Percentiles rank a stretch among this genome's conserved stretches.
phyloP scores from a whole-genome alignment of 495 filamentous ascomycete species.

The Neurospora africana region DNA sequence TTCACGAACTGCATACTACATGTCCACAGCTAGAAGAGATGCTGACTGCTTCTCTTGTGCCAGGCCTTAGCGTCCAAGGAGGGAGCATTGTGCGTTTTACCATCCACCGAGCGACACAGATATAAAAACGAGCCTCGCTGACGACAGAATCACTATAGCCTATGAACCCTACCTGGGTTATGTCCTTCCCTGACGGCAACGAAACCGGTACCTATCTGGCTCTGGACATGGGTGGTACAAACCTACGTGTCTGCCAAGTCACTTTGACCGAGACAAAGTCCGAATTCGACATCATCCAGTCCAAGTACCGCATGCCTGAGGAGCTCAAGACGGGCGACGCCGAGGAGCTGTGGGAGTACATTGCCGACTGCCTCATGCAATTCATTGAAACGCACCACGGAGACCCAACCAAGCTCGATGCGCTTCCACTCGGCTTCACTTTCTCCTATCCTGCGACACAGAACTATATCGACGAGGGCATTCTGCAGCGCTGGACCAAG shows the following conservation, averaged over 20 bases:
- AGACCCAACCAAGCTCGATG: slow-evolving; percentile 47
- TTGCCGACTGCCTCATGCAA: slow-evolving; percentile 92
- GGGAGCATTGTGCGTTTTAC: slow-evolving; percentile 74
- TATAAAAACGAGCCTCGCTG: slow-evolving; percentile 1
- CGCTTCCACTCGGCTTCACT: slow-evolving; percentile 86
- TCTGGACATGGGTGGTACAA: slow-evolving; percentile 97
- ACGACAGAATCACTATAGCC: slow-evolving; percentile 44
- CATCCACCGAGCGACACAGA: neutral
- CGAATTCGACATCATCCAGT: slow-evolving; percentile 97
- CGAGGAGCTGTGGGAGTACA: slow-evolving; percentile 95
- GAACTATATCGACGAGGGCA: slow-evolving; percentile 90
- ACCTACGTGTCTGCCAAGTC: slow-evolving; percentile 95
- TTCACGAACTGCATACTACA: neutral
- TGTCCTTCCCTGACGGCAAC: slow-evolving; percentile 80
- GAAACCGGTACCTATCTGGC: slow-evolving; percentile 89
- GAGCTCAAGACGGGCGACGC: slow-evolving; percentile 84
- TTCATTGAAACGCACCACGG: slow-evolving; percentile 89
- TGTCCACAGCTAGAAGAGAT: neutral
- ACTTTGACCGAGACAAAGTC: slow-evolving; percentile 81
- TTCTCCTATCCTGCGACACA: slow-evolving; percentile 98
- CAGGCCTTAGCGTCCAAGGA: slow-evolving; percentile 75
- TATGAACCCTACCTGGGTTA: slow-evolving; percentile 99
- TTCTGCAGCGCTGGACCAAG: slow-evolving; percentile 97
- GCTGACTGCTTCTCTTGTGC: neutral
- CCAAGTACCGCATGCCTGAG: slow-evolving; percentile 94